Evolutionary conservation across 2,329 filamentous ascomycete genomes (phyloP), one percentile per base, ranked within the genome.

Genomic region (Botrytis hyacinthi): DNA sequence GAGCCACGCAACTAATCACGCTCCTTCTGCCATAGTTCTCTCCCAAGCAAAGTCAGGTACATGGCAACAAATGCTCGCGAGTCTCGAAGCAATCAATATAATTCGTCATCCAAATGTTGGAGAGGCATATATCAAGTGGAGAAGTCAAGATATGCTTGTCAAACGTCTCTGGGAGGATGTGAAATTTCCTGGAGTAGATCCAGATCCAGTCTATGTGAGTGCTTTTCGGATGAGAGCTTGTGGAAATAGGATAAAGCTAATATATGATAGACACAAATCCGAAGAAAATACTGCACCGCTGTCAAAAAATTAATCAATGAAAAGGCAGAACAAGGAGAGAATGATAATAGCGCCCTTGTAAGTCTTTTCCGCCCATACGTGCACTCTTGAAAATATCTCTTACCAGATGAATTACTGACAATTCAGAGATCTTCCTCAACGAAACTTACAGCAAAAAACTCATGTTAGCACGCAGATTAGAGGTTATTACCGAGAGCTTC

Each of bases 91-190:
- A 0, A 14, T 57, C 20, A 68, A 68, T 32, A 42, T 37, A 42
- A 6, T 42, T 40, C 48, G 66, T 20, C 48, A 68, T 29, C 35
- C 66, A 7, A 42, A 44, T 32, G 48, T 68, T 18, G 1, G 6
- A 10, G 35, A 68, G 37, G 48, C 20, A 32, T 68, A 68, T 18
- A 68, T 68, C 3, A 42, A 57, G 14, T 68, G 66, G 66, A 68
- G 48, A 68, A 68, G 66, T 42, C 66, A 68, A 22, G 10, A 42
- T 22, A 68, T 68, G 66, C 48, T 68, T 42, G 66, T 68, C 20
- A 57, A 48, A 42, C 66, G 66, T 57, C 66, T 68, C n/a, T 68
- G 66, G 66, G n/a, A 51, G 7, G 10, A 42, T 32, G 35, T n/a
- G 1, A 32, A 42, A 12, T 68, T 68, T 10, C 66, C 35, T 1